These are phyloP conservation scores for Aspergillus carbonarius DNA, from an alignment of 2,329 filamentous ascomycete species.

Conservation along the genomic window DNA sequence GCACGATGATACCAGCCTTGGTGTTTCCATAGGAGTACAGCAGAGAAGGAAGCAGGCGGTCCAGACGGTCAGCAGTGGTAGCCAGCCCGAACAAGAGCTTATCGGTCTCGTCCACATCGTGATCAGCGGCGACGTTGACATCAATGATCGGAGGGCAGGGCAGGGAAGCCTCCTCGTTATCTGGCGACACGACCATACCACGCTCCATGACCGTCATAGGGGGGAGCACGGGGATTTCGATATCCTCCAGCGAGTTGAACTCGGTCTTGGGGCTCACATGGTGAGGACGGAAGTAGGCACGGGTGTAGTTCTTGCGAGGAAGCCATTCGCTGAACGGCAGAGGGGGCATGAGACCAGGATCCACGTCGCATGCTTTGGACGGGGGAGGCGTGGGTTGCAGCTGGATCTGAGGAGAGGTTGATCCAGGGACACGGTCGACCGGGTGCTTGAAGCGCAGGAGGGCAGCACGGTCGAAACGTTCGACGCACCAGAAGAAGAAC, in stretches of 20 bases:
- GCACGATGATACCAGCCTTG: constrained; percentile 42
- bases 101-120: constrained; percentile 41
- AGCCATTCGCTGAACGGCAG: constrained; percentile 44
- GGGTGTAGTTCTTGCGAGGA: constrained; percentile 45
- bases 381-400: constrained; percentile 20
- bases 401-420: constrained; percentile 23
- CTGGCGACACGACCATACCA: constrained; percentile 37
- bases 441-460: constrained; percentile 39
- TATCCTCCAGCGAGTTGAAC: constrained; percentile 40
- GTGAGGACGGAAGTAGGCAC: constrained; percentile 42
- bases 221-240: constrained; percentile 39
- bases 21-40: constrained; percentile 45
- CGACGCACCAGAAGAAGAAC: constrained; percentile 42
- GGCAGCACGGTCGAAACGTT: constrained; percentile 40
- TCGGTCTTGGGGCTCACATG: constrained; percentile 36
- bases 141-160: constrained; percentile 43
- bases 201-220: constrained; percentile 41
- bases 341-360: constrained; percentile 35
- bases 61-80: constrained; percentile 44
- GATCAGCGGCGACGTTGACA: constrained; percentile 41
- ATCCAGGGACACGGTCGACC: constrained; percentile 27
- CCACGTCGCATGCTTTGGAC: constrained; percentile 33
- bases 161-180: constrained; percentile 29
- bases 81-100: constrained; percentile 44
- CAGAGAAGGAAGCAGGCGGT: constrained; percentile 41